Evolutionary conservation across 164 flowering plant genomes (phyloP).

Genomic region (Vitis rotundifolia): DNA sequence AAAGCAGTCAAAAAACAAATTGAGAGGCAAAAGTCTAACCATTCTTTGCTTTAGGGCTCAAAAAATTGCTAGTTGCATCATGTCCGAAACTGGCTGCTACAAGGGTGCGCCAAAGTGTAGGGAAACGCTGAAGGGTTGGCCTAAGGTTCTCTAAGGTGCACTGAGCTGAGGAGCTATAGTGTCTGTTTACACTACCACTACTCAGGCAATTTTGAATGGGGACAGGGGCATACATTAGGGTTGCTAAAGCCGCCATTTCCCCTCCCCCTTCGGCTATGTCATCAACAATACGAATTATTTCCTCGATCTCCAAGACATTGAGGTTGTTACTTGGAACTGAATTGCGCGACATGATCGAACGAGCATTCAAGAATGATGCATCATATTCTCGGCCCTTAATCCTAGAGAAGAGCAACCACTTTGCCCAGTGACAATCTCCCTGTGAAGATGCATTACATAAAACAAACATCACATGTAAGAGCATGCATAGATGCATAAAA

Average conservation of each 20-base stretch:
- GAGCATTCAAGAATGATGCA: conserved; percentile 89
- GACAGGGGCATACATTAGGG: conserved; percentile 83
- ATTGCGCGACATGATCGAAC: conserved; percentile 58
- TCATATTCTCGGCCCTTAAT: conserved; percentile 83
- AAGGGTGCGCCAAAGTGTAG: conserved; percentile 87
- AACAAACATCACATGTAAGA: neutral
- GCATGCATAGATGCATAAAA: neutral
- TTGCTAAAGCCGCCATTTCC: conserved; percentile 95
- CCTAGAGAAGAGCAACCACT: conserved; percentile 82
- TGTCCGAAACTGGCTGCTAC: conserved; percentile 82
- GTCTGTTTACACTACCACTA: conserved; percentile 83
- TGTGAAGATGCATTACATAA: conserved; percentile 27
- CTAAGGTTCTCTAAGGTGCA: conserved; percentile 94
- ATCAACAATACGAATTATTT: conserved; percentile 76
- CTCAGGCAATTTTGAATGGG: conserved; percentile 82
- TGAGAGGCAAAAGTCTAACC: conserved; percentile 36
- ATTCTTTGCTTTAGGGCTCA: conserved; percentile 43
- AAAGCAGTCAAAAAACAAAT: neutral
- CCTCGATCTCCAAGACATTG: conserved; percentile 59
- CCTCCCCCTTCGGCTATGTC: conserved; percentile 99
- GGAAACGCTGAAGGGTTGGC: conserved; percentile 76
- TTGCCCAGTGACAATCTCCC: conserved; percentile 93
- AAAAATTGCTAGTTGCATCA: conserved; percentile 46
- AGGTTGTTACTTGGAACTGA: conserved; percentile 42
- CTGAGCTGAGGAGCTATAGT: conserved; percentile 69